Evolutionary conservation across 148 eudicot genomes (phyloP).

Genomic region (Rhododendron williamsianum): DNA sequence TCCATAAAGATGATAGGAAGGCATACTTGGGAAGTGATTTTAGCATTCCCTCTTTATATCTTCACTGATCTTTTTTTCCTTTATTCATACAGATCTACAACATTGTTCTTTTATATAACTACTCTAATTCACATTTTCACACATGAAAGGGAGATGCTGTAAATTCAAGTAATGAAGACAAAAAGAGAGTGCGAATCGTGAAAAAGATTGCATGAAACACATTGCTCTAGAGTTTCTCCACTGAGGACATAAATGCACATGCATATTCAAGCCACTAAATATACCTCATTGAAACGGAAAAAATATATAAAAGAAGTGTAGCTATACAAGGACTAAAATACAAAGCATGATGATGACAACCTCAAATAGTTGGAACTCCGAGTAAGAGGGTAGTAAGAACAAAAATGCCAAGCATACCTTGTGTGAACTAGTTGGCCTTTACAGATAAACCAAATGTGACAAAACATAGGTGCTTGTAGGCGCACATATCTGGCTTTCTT

Average conservation of each 20-base stretch:
- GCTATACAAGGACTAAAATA: not conserved
- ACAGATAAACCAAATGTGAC: slow-evolving; percentile 81
- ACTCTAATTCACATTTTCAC: not conserved
- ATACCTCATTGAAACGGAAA: not conserved
- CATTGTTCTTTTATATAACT: not conserved
- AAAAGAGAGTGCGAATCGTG: not conserved
- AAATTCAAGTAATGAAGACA: not conserved
- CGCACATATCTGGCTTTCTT: slow-evolving; percentile 70
- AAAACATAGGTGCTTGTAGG: slow-evolving; percentile 56
- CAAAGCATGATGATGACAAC: not conserved
- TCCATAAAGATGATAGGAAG: not conserved
- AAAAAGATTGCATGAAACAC: not conserved
- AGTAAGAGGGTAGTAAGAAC: not conserved
- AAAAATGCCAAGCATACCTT: slow-evolving; percentile 39
- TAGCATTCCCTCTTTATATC: not conserved
- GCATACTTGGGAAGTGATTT: not conserved
- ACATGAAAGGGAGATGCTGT: not conserved
- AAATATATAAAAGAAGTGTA: not conserved
- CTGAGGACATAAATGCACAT: not conserved
- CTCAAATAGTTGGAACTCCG: not conserved
- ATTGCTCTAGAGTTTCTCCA: not conserved
- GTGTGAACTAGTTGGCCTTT: slow-evolving; percentile 58
- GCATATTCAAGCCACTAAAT: not conserved
- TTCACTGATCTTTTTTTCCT: not conserved
- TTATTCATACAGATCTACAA: not conserved